phyloP scores from a whole-genome alignment of 768 basidiomycete genomes.

The Lactarius sp. region DNA sequence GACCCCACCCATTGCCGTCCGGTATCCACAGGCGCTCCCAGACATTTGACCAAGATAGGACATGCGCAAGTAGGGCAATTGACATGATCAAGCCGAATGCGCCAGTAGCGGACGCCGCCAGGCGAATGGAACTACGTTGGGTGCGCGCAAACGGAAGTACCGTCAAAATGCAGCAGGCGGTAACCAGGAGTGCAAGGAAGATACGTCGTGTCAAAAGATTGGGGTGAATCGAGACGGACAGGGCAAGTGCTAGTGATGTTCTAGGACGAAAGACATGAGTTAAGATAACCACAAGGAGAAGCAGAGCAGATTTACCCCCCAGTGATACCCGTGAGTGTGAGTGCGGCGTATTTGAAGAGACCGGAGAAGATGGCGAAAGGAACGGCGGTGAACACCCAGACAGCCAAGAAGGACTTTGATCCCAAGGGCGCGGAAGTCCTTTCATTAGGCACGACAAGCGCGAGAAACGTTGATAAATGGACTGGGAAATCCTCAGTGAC shows the following conservation, averaged over 20 bases:
- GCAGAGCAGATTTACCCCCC: constrained; percentile 45
- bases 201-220: constrained; percentile 45
- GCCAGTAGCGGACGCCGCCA: constrained; percentile 49
- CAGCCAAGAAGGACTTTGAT: constrained; percentile 49
- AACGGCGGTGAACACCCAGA: constrained; percentile 54
- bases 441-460: constrained; percentile 50
- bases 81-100: constrained; percentile 51
- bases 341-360: constrained; percentile 49
- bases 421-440: constrained; percentile 43
- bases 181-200: constrained; percentile 36
- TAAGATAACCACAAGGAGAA: not conserved
- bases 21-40: constrained; percentile 60
- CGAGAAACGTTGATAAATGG: constrained; percentile 55
- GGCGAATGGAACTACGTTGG: constrained; percentile 46
- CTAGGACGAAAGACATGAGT: constrained; percentile 29
- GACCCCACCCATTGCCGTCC: constrained; percentile 49
- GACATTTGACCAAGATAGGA: constrained; percentile 52
- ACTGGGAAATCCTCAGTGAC: constrained; percentile 34
- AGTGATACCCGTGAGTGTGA: constrained; percentile 44
- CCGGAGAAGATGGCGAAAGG: constrained; percentile 47
- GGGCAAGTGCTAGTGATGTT: constrained; percentile 42
- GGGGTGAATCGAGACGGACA: constrained; percentile 54
- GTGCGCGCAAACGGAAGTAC: constrained; percentile 44
- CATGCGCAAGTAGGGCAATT: constrained; percentile 49
- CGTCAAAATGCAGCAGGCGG: constrained; percentile 39